phyloP scores from a whole-genome alignment of 2,329 filamentous ascomycete species.

The Colletotrichum kahawae region DNA sequence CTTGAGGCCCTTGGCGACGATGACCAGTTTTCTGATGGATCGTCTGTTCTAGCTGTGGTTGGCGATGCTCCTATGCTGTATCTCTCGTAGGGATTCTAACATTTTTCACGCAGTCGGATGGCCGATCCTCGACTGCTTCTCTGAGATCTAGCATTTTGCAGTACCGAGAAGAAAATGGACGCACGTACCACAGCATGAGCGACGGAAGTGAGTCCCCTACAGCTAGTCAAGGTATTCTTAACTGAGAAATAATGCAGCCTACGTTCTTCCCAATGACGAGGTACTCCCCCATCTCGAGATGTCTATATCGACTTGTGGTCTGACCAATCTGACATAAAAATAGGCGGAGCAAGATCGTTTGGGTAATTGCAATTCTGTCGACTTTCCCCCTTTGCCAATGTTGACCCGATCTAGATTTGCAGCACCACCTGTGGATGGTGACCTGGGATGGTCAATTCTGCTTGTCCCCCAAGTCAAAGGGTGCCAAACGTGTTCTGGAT shows the following conservation, averaged over 20 bases:
- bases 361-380: background rate
- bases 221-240: background rate
- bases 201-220: constrained; percentile 27
- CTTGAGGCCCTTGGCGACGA: background rate
- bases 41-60: background rate
- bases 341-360: background rate
- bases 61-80: background rate
- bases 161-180: background rate
- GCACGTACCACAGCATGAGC: background rate
- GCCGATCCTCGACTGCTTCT: background rate
- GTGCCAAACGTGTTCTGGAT: constrained; percentile 25
- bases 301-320: background rate
- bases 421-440: background rate
- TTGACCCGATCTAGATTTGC: background rate
- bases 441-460: constrained; percentile 30
- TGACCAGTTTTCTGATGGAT: background rate
- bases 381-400: background rate
- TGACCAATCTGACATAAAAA: background rate
- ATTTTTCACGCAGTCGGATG: background rate
- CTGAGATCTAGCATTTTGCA: background rate
- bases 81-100: background rate
- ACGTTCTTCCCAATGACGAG: background rate
- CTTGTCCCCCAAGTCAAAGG: constrained; percentile 27
- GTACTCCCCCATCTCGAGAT: background rate
- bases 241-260: background rate